Evolutionary conservation across 2,329 filamentous ascomycete species (phyloP).

Genomic region (Catunica adiposa): DNA sequence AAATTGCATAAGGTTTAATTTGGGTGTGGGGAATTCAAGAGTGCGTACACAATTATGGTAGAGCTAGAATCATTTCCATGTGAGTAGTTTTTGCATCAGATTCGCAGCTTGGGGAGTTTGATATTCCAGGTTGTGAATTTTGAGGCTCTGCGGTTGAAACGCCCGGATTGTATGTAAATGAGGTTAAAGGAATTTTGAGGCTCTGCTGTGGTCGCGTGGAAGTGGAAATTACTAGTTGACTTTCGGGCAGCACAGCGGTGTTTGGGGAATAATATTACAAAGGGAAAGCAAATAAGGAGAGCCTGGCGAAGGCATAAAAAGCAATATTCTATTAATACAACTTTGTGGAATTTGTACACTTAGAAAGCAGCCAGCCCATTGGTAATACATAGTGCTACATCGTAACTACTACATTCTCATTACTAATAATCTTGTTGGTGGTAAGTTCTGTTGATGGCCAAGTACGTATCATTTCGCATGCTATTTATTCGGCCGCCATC

Average conservation of each 20-base stretch:
- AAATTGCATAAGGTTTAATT: not conserved
- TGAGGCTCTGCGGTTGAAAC: slow-evolving; percentile 1
- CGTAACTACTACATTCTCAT: too few relatives aligned
- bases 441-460: too few relatives aligned
- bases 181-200: not conserved
- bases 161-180: not conserved
- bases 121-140: not conserved
- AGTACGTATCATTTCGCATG: too few relatives aligned
- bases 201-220: not conserved
- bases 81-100: not conserved
- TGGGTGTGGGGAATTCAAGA: not conserved
- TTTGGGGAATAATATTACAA: not conserved
- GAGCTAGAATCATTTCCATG: not conserved
- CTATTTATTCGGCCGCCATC: too few relatives aligned
- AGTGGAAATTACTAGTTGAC: not conserved
- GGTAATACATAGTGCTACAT: too few relatives aligned
- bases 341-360: too few relatives aligned
- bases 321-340: too few relatives aligned
- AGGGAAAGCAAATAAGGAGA: too few relatives aligned
- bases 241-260: not conserved
- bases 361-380: too few relatives aligned
- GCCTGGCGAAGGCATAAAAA: too few relatives aligned
- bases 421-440: too few relatives aligned
- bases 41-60: not conserved
- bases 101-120: not conserved